Base-by-base conservation (phyloP, 2,329 filamentous ascomycete species). In the Spiromastix sp. region DNA sequence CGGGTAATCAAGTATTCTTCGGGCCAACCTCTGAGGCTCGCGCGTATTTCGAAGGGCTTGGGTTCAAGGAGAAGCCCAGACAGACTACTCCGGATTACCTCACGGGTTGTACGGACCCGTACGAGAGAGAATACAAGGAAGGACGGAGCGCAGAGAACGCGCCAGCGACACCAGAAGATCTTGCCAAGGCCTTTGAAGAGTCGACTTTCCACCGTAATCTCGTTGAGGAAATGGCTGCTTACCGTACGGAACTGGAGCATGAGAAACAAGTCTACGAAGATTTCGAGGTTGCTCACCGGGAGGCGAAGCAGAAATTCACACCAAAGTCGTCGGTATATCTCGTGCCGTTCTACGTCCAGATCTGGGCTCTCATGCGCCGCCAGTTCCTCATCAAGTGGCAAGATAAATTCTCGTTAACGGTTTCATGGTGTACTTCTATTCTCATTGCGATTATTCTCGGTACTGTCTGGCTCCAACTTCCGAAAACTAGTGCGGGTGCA, bases 41-140 rank as follows among this genome's bases (percentile, higher is more conserved):
- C 17, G 59, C 59, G 32, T 89, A 89, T 55, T 89, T 91, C 41
- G 83, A 89, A 50, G 63, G 71, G 2, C 71, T 91, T 1, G 85
- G 85, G 0, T 91, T 85, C 51, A 66, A 76, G 4, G 72, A 79
- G 5, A 81, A 81, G 33, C 81, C 81, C 1, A 71, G 84, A 33
- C 81, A 87, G 55, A 91, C 84, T 0, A 85, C 79, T 0, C 80
- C 83, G 0, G 84, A 91, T 52, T 91, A 85, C 48, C 65, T 91
- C 8, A 89, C 83, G 1, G 81, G 80, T 27, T 86, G 81, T 54
- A 91, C 84, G 2, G 83, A 89, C 51, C 74, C 81, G n/a, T 87
- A 82, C 45, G 85, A 93, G 57, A 73, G 85, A 25, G 76, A 81
- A 32, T 91, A 85, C 52, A 74, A 79, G 22, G 60, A 74, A 1